Conservation (phyloP, 176 grass and related monocot genomes). For the Miscanthus lutarioriparius region DNA sequence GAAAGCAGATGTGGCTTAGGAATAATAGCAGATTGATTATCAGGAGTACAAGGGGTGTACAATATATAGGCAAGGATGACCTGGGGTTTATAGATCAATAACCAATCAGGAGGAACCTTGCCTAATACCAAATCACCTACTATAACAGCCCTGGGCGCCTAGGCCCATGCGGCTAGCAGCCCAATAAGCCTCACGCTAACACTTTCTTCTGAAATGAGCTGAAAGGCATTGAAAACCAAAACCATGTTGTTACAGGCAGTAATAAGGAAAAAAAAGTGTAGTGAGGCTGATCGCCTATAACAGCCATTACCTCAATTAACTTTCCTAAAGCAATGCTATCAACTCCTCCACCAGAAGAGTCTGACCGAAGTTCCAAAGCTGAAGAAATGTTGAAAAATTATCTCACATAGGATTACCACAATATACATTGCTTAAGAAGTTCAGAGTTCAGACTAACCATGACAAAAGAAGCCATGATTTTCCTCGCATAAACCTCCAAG, state of each 20-base stretch:
- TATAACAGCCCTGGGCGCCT: too few species aligned
- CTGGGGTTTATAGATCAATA: too few species aligned
- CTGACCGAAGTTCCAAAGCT: constrained; percentile 52
- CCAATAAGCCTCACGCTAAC: too few species aligned
- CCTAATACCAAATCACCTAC: too few species aligned
- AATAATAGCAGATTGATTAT: too few species aligned
- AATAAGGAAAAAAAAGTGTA: neutral
- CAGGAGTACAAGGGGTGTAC: too few species aligned
- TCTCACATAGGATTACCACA: neutral
- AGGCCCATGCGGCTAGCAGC: too few species aligned
- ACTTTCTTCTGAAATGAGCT: constrained; percentile 45
- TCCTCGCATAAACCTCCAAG: constrained; percentile 79
- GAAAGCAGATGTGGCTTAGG: too few species aligned
- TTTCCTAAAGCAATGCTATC: constrained; percentile 55
- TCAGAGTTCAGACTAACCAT: constrained; percentile 48
- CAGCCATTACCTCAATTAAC: constrained; percentile 64
- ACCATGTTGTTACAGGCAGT: constrained; percentile 9
- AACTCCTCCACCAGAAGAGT: constrained; percentile 37
- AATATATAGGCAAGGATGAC: too few species aligned
- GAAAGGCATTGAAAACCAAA: constrained; percentile 11
- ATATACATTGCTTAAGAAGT: neutral
- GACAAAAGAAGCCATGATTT: constrained; percentile 73
- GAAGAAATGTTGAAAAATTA: neutral
- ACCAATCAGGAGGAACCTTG: too few species aligned
- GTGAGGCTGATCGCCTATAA: neutral